Conservation (phyloP, 2,329 filamentous ascomycete genomes). For the Alternaria arbusti region DNA sequence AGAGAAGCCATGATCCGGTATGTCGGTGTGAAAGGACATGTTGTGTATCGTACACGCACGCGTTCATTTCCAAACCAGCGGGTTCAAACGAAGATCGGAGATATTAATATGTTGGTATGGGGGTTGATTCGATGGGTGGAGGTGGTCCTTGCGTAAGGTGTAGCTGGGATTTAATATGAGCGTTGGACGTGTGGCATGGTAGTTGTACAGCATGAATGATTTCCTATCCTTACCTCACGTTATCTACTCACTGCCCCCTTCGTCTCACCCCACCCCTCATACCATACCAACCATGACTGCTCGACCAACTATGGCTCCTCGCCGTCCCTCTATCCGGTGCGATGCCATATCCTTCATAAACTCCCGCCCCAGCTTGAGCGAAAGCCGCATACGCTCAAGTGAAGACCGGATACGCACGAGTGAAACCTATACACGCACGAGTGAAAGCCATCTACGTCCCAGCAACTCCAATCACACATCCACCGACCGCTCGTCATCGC, state of each 20-base stretch:
- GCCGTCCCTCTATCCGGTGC: background rate
- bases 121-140: background rate
- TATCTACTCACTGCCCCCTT: background rate
- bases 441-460: background rate
- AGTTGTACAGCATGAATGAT: background rate
- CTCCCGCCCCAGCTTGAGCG: background rate
- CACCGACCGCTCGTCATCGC: background rate
- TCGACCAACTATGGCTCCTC: background rate
- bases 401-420: background rate
- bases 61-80: background rate
- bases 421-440: background rate
- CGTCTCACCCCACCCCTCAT: background rate
- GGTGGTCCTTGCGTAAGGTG: background rate
- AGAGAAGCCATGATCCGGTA: background rate
- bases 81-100: background rate
- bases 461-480: background rate
- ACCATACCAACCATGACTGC: background rate
- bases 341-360: background rate
- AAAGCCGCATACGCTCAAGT: background rate
- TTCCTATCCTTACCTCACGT: background rate
- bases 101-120: background rate
- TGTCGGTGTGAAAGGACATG: background rate
- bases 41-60: background rate
- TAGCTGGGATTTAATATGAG: background rate
- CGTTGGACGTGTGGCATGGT: background rate